Evolutionary conservation across 257 asterid species (phyloP).

Genomic region (Nicotiana obtusifolia): DNA sequence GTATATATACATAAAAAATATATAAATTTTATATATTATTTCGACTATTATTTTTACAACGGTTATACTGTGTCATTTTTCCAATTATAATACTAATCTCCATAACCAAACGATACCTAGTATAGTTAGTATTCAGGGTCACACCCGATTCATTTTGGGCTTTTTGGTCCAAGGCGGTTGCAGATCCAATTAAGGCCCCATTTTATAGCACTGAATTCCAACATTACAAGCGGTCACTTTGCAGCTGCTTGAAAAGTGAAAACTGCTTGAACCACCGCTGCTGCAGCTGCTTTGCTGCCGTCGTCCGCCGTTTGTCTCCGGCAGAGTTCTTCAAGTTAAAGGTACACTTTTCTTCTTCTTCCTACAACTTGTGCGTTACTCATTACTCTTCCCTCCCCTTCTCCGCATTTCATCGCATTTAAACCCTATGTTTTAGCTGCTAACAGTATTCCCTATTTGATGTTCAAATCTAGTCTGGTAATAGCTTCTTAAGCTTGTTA

Average conservation of each 20-base stretch:
- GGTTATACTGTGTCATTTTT: no score
- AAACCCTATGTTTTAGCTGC: not conserved
- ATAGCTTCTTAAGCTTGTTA: no score
- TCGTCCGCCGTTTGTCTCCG: not conserved
- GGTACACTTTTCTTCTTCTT: not conserved
- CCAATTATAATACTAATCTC: no score
- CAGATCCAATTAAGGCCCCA: not conserved
- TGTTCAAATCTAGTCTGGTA: no score
- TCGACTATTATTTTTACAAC: no score
- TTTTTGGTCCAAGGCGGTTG: not conserved
- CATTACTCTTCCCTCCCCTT: not conserved
- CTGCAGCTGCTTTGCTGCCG: not conserved
- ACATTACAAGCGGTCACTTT: not conserved
- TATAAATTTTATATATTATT: no score
- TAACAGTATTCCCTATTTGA: no score
- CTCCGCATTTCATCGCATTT: not conserved
- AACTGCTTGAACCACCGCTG: not conserved
- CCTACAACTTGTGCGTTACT: not conserved
- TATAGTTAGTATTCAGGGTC: no score
- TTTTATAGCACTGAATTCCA: not conserved
- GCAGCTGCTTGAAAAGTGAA: no score
- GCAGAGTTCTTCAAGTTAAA: not conserved
- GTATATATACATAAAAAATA: no score
- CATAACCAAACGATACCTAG: no score
- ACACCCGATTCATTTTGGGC: not conserved